Percentiles rank a stretch among this genome's conserved stretches.
Evolutionary conservation across 2,329 filamentous ascomycete genomes (phyloP).

Genomic region (Pestalotiopsis sp.): DNA sequence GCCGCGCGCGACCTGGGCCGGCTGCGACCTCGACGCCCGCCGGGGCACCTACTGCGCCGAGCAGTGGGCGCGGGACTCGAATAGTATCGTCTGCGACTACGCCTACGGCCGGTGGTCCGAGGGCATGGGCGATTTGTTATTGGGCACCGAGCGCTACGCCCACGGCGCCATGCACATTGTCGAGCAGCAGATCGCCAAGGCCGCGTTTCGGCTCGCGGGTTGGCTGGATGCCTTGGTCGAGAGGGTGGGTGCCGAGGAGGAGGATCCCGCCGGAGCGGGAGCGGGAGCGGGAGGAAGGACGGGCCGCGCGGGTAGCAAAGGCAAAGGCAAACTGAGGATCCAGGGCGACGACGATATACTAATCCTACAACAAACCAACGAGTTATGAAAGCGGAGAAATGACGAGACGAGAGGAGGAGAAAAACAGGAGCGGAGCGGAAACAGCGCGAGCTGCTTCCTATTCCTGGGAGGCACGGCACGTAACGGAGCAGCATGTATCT

Average conservation of each 20-base stretch:
- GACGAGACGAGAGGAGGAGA: background rate
- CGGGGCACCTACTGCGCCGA: background rate
- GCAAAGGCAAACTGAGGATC: too few species aligned
- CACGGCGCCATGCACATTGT: background rate
- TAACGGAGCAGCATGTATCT: too few species aligned
- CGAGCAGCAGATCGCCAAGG: conserved; percentile 1
- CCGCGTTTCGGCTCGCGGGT: background rate
- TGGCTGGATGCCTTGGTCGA: background rate
- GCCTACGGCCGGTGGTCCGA: background rate
- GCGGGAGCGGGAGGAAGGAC: background rate
- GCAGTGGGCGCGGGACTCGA: conserved; percentile 1
- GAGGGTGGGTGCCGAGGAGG: background rate
- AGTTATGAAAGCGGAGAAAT: background rate
- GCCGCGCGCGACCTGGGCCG: background rate
- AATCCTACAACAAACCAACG: background rate
- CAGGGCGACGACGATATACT: too few species aligned
- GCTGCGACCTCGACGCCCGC: background rate
- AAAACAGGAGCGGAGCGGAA: background rate
- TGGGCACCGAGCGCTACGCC: background rate
- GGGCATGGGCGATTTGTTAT: background rate
- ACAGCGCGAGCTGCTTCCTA: background rate
- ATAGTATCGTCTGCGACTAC: conserved; percentile 1
- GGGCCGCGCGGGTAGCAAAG: background rate
- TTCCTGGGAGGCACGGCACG: background rate
- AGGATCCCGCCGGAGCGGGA: background rate